Conservation (phyloP, 805 yeast genomes). For the Candida tallmaniae region DNA sequence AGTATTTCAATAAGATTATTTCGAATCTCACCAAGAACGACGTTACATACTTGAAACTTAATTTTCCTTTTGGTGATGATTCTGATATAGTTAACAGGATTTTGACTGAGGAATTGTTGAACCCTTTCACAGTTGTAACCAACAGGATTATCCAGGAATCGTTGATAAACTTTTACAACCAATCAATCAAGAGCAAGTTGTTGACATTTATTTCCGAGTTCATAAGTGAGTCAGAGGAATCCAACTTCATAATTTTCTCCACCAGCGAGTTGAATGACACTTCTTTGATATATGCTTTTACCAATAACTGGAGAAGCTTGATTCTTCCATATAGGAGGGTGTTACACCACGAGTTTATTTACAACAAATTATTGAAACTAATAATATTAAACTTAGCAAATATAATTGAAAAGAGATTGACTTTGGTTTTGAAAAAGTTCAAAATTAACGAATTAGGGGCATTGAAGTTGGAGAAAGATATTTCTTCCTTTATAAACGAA, state of each 20-base stretch:
- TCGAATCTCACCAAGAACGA: slow-evolving; percentile 32
- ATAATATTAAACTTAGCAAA: slow-evolving; percentile 53
- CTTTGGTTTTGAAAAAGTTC: slow-evolving; percentile 55
- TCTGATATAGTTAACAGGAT: slow-evolving; percentile 26
- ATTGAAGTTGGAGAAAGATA: slow-evolving; percentile 75
- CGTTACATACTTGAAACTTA: slow-evolving; percentile 16
- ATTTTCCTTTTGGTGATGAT: slow-evolving; percentile 36
- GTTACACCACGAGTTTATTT: slow-evolving; percentile 48
- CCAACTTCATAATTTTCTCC: slow-evolving; percentile 27
- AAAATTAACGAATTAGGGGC: slow-evolving; percentile 78
- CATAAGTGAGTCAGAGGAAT: slow-evolving; percentile 30
- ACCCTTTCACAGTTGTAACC: slow-evolving; percentile 29
- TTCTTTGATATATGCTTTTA: slow-evolving; percentile 43
- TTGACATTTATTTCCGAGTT: slow-evolving; percentile 42
- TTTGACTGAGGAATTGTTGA: slow-evolving; percentile 26
- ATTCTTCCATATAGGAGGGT: slow-evolving; percentile 62
- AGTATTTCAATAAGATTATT: slow-evolving; percentile 52
- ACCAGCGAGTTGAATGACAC: slow-evolving; percentile 25
- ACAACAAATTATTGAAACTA: slow-evolving; percentile 41
- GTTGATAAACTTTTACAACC: slow-evolving; percentile 45
- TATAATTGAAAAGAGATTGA: slow-evolving; percentile 60
- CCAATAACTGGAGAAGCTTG: slow-evolving; percentile 58
- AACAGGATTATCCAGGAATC: slow-evolving; percentile 41
- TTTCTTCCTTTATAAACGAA: slow-evolving; percentile 67
- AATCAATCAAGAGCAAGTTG: slow-evolving; percentile 42